Evolutionary conservation across 2,329 filamentous ascomycete genomes (phyloP).

Genomic region (Calonectria hongkongensis): DNA sequence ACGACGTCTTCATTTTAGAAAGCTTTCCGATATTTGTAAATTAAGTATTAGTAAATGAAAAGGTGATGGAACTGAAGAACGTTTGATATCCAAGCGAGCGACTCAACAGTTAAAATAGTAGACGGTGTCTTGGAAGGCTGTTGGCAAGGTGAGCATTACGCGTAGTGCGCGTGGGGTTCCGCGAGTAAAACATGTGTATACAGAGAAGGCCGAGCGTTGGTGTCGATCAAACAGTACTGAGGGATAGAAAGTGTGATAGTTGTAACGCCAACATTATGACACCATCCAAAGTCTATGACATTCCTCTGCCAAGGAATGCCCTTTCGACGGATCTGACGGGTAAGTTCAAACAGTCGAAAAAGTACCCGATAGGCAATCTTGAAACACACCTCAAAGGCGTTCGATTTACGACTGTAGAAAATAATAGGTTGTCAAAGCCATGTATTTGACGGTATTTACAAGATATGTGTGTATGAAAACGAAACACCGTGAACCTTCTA

Average conservation of each 20-base stretch:
- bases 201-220: not conserved
- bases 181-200: not conserved
- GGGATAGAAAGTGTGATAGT: not conserved
- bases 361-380: too few species aligned
- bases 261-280: constrained; percentile 1
- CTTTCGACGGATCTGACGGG: too few species aligned
- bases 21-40: not conserved
- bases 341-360: not conserved
- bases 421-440: not conserved
- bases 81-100: not conserved
- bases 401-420: too few species aligned
- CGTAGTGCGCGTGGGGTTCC: not conserved
- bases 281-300: not conserved
- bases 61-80: not conserved
- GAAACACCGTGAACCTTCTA: too few species aligned
- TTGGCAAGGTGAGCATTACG: not conserved
- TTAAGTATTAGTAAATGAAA: not conserved
- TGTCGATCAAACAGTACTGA: constrained; percentile 21
- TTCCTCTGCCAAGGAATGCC: constrained; percentile 6
- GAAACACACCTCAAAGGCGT: not conserved
- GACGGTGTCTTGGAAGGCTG: not conserved
- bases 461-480: not conserved
- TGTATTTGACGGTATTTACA: not conserved
- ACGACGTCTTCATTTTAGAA: constrained; percentile 4
- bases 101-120: constrained; percentile 4